Conservation (phyloP, 2,329 filamentous ascomycete species). For the Ceratocystis albifundus region DNA sequence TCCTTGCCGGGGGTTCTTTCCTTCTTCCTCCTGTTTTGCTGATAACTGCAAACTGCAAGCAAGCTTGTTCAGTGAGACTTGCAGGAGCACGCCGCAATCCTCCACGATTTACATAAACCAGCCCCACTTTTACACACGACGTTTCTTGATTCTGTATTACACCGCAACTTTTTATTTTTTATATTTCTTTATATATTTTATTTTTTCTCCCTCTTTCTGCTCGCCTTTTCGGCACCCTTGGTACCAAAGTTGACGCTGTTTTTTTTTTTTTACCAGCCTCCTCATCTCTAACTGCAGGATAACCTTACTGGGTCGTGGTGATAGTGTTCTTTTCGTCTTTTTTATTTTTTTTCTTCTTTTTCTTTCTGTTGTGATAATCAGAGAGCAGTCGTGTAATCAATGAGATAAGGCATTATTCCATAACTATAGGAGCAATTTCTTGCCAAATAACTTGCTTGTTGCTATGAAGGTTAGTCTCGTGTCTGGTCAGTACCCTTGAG, state of each 20-base stretch:
- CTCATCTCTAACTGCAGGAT: neutral
- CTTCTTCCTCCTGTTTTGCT: constrained; percentile 3
- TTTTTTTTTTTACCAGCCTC: neutral
- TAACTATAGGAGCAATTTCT: no score
- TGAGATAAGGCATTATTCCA: no score
- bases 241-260: neutral
- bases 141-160: neutral
- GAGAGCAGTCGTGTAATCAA: no score
- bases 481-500: neutral
- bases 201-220: no score
- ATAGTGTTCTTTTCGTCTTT: neutral
- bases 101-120: neutral
- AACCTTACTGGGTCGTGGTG: neutral
- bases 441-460: no score
- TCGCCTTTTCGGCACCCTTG: neutral
- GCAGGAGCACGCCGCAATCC: constrained; percentile 9
- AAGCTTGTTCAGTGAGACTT: neutral
- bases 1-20: constrained; percentile 9
- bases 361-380: neutral
- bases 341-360: neutral
- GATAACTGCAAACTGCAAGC: no score
- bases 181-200: no score
- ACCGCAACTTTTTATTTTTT: constrained; percentile 9
- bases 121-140: constrained; percentile 12
- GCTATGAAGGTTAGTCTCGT: no score